Conservation (phyloP, 2,329 filamentous ascomycete genomes). For the Karstenula rhodostoma region DNA sequence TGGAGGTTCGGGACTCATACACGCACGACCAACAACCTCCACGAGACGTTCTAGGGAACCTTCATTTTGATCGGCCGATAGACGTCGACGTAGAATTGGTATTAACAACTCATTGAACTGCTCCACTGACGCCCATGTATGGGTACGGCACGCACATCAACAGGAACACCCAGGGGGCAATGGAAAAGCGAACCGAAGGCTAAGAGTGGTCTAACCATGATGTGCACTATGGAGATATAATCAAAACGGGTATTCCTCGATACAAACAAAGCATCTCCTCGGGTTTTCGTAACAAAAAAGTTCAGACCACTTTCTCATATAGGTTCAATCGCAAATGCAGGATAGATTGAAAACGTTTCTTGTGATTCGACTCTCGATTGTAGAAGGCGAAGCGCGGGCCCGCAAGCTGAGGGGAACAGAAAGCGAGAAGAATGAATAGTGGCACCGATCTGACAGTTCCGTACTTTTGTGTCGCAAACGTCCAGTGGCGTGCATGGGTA, state of each 20-base stretch:
- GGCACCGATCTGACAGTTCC: not conserved
- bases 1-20: no score
- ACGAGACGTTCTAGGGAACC: no score
- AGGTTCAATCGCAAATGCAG: not conserved
- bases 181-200: not conserved
- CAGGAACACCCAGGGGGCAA: no score
- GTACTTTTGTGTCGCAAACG: slow-evolving; percentile 7
- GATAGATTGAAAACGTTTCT: not conserved
- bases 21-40: no score
- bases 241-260: slow-evolving; percentile 10
- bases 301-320: not conserved
- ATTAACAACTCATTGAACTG: no score
- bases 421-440: not conserved
- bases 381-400: not conserved
- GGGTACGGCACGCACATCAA: no score
- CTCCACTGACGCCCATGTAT: no score
- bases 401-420: not conserved
- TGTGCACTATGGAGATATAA: slow-evolving; percentile 6
- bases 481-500: not conserved
- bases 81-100: no score
- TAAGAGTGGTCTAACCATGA: slow-evolving; percentile 3
- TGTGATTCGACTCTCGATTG: not conserved
- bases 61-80: no score
- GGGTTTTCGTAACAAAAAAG: not conserved
- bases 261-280: not conserved